These are phyloP conservation scores for Cercospora sojina DNA, from an alignment of 2,329 filamentous ascomycete genomes.

Conservation along the genomic window DNA sequence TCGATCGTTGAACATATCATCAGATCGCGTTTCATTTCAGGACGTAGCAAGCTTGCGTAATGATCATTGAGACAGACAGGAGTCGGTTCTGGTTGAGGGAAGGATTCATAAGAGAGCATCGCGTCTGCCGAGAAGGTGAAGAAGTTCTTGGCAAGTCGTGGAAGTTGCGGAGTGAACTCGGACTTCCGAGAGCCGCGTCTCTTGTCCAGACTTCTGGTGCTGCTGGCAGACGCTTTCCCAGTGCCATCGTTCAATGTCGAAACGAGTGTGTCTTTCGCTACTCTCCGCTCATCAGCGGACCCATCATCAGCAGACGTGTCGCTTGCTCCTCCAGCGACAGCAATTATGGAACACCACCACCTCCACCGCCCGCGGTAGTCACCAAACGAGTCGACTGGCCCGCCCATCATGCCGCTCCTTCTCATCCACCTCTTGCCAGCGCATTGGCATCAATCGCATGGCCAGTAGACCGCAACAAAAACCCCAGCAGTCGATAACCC, in stretches of 20 bases:
- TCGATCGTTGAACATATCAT: neutral
- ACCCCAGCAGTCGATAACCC: slow-evolving; percentile 43
- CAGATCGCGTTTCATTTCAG: neutral
- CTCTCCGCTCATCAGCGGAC: slow-evolving; percentile 20
- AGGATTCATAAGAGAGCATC: neutral
- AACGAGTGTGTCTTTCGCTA: slow-evolving; percentile 26
- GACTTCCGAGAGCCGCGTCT: slow-evolving; percentile 5
- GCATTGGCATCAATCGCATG: slow-evolving; percentile 15
- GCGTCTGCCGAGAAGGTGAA: neutral
- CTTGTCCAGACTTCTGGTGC: neutral
- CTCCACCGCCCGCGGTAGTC: slow-evolving; percentile 16
- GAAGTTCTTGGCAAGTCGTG: neutral
- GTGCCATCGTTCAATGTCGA: slow-evolving; percentile 24
- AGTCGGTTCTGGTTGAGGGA: neutral
- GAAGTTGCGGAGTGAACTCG: slow-evolving; percentile 1
- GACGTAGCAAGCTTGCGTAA: neutral
- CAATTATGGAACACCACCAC: slow-evolving; percentile 3
- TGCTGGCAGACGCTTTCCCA: neutral
- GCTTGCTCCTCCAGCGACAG: slow-evolving; percentile 13
- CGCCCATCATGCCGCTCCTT: slow-evolving; percentile 24
- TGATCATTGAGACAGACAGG: neutral
- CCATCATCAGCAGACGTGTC: slow-evolving; percentile 7
- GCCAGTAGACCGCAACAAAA: slow-evolving; percentile 23
- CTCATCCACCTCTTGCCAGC: slow-evolving; percentile 18
- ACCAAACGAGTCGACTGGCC: neutral